phyloP scores from a whole-genome alignment of 2,329 filamentous ascomycete genomes.

The Colletotrichum euphorbiae region DNA sequence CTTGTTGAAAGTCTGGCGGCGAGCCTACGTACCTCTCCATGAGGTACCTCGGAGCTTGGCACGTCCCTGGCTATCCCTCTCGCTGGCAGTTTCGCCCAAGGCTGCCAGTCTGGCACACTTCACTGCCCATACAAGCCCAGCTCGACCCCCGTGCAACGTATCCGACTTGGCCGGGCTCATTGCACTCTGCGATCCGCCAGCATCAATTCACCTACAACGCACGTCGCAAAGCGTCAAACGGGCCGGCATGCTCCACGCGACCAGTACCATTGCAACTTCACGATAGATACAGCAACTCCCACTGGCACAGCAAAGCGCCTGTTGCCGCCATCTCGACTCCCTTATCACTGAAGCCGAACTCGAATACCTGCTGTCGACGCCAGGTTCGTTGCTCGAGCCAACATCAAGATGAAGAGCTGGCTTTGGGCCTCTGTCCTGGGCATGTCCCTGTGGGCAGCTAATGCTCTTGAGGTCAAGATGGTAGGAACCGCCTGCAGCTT shows the following conservation, averaged over 20 bases:
- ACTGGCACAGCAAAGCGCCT: neutral
- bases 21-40: conserved; percentile 17
- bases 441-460: conserved; percentile 64
- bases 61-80: conserved; percentile 27
- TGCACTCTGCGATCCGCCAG: conserved; percentile 21
- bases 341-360: neutral
- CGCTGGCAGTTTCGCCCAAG: conserved; percentile 34
- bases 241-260: conserved; percentile 30
- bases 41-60: conserved; percentile 33
- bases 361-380: neutral
- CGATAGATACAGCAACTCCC: conserved; percentile 18
- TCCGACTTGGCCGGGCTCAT: conserved; percentile 25
- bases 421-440: conserved; percentile 63
- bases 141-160: conserved; percentile 28
- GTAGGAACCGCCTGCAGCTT: conserved; percentile 51
- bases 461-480: conserved; percentile 69
- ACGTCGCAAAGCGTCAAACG: conserved; percentile 8
- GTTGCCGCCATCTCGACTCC: conserved; percentile 1
- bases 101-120: conserved; percentile 36
- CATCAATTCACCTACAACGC: conserved; percentile 3
- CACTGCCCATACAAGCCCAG: conserved; percentile 12
- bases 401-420: conserved; percentile 65
- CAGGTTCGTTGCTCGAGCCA: neutral
- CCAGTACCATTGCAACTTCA: conserved; percentile 4
- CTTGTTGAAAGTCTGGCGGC: conserved; percentile 9